Evolutionary conservation across 768 basidiomycete genomes (phyloP).

Genomic region (Boletus rufocinnamomeus): DNA sequence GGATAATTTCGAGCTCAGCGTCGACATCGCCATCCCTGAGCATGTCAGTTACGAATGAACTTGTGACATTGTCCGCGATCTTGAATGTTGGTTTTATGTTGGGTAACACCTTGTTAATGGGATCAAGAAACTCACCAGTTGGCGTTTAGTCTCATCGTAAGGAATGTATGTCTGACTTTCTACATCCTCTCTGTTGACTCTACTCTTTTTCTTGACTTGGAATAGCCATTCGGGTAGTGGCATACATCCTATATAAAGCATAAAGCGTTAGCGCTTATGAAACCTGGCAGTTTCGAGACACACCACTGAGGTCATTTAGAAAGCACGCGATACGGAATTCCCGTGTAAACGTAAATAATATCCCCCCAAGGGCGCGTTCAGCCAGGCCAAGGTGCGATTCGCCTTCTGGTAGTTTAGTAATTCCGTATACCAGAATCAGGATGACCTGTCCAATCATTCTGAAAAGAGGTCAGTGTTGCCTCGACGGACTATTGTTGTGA

Average conservation of each 20-base stretch:
- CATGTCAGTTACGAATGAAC: conserved; percentile 6
- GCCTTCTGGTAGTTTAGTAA: background rate
- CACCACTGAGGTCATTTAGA: conserved; percentile 4
- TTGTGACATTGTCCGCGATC: conserved; percentile 1
- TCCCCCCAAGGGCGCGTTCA: conserved; percentile 6
- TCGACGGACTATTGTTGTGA: background rate
- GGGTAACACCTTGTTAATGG: background rate
- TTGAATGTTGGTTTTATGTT: background rate
- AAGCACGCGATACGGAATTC: conserved; percentile 4
- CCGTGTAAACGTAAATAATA: conserved; percentile 10
- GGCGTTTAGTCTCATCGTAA: conserved; percentile 10
- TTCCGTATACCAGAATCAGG: conserved; percentile 4
- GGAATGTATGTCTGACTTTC: conserved; percentile 10
- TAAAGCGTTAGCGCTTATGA: background rate
- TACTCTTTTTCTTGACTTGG: background rate
- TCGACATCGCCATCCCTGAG: background rate
- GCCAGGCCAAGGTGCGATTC: conserved; percentile 4
- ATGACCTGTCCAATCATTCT: conserved; percentile 10
- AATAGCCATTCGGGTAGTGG: conserved; percentile 3
- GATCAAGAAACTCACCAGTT: background rate
- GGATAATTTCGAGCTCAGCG: conserved; percentile 2
- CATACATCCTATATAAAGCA: conserved; percentile 1
- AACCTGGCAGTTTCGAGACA: background rate
- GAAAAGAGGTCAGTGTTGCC: background rate
- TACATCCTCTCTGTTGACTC: conserved; percentile 2